These are phyloP conservation scores for Nannochloropsis oceanica DNA, from an alignment of 108 stramenopile species.

Conservation along the genomic window DNA sequence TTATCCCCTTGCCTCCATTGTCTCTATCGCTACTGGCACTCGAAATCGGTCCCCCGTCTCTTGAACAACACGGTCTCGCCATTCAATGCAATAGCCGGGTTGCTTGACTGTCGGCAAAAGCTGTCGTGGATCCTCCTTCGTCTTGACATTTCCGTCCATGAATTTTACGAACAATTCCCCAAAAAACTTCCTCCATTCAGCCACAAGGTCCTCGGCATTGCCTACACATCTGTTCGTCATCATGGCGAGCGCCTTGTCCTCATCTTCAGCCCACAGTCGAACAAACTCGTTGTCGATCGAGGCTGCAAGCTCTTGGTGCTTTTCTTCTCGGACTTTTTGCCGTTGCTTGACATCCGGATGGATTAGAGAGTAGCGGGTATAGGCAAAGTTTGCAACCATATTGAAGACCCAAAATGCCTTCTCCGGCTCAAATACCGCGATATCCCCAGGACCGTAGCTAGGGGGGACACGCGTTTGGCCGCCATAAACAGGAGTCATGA, in stretches of 20 bases:
- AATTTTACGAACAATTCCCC: conserved; percentile 51
- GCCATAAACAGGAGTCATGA: conserved; percentile 47
- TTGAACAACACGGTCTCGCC: conserved; percentile 38
- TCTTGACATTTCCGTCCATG: conserved; percentile 45
- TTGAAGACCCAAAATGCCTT: conserved; percentile 60
- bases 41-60: conserved; percentile 36
- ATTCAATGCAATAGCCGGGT: conserved; percentile 31
- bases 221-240: conserved; percentile 33
- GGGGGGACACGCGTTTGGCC: conserved; percentile 29
- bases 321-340: conserved; percentile 28
- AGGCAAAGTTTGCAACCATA: conserved; percentile 50
- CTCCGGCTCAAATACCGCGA: conserved; percentile 43
- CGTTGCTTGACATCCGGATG: conserved; percentile 40
- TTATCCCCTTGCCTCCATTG: no score
- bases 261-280: conserved; percentile 3
- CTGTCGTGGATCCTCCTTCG: conserved; percentile 19
- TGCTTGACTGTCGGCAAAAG: conserved; percentile 40
- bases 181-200: conserved; percentile 42
- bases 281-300: conserved; percentile 29
- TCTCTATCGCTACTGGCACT: neutral
- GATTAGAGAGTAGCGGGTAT: conserved; percentile 44
- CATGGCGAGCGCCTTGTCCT: conserved; percentile 25
- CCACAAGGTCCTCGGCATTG: conserved; percentile 34
- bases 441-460: conserved; percentile 30
- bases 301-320: conserved; percentile 9